Base-by-base conservation (phyloP, 192 early-diverging fungal species). In the Coemansia asiatica region DNA sequence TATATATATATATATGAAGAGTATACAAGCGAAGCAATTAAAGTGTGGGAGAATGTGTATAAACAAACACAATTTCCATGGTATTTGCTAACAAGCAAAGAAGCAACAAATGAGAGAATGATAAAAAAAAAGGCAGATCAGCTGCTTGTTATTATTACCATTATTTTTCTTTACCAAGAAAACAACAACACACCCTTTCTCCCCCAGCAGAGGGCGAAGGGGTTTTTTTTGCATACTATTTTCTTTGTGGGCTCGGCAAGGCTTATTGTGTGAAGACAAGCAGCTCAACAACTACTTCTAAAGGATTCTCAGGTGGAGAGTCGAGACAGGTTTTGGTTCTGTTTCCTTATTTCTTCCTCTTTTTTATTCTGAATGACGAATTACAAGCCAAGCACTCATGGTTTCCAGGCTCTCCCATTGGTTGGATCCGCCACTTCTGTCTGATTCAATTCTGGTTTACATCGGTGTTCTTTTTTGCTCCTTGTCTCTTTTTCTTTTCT, bases 381-480 rank as follows among this genome's bases (percentile, higher is more conserved):
- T 59, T 59, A 59, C 57, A 29, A 40, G 19, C 40, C 36, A 33
- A 28, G 40, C 29, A 60, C 59, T 60, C 59, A 60, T 60, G 29
- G 36, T 13, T 25, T 60, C 6, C 21, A 22, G 23, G 59, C 59
- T 18, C 44, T 60, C 40, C 59, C 27, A 60, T 60, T 60, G 59
- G 59, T 18, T 47, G 36, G 40, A 27, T 16, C 59, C 29, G 59
- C 59, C 59, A 60, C 59, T 46, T 38, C 59, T 46, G 54, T 23
- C 25, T 13, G 21, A 35, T 35, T 21, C 28, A 59, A 40, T 40
- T 59, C 57, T 59, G 40, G 36, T 60, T 60, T 60, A 28, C 36
- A 60, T 60, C 59, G 59, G 59, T 60, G 59, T 60, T 60, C 59
- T 28, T 25, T 28, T 25, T 44, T 58, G 56, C 16, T 40, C n/a